A percentile compares a stretch with the other conserved stretches of the same genome.
These are phyloP conservation scores for Fusarium avenaceum DNA, from an alignment of 2,329 filamentous ascomycete species.

Conservation along the genomic window DNA sequence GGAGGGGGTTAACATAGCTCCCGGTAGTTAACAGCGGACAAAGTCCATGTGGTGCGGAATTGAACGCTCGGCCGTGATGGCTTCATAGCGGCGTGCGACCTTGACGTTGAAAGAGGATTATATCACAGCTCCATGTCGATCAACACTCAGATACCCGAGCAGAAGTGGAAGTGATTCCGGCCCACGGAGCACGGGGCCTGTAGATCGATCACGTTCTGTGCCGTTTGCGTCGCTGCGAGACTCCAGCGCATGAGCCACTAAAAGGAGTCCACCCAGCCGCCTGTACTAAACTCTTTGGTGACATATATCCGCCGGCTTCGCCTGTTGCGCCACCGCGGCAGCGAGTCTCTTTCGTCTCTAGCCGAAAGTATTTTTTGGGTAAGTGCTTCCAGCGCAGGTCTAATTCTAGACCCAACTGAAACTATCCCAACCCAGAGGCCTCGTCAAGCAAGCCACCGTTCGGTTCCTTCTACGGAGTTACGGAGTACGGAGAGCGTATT, in stretches of 20 bases:
- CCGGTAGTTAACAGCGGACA: neutral
- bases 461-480: too few relatives aligned
- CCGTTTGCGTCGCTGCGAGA: neutral
- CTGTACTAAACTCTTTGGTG: neutral
- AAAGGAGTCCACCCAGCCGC: too few relatives aligned
- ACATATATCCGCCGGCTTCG: neutral
- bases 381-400: neutral
- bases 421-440: neutral
- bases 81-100: too few relatives aligned
- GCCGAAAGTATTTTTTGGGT: neutral
- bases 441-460: neutral
- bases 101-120: neutral
- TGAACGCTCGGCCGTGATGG: too few relatives aligned
- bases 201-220: slow-evolving; percentile 2
- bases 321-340: neutral
- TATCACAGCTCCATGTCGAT: slow-evolving; percentile 3
- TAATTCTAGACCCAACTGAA: neutral
- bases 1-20: neutral
- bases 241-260: neutral
- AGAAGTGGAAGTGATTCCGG: neutral
- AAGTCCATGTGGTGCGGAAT: neutral
- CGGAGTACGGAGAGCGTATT: neutral
- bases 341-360: neutral
- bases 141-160: slow-evolving; percentile 7
- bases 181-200: neutral